Evolutionary conservation across 306 rosid species (phyloP).

Genomic region (Cucurbita pepo): DNA sequence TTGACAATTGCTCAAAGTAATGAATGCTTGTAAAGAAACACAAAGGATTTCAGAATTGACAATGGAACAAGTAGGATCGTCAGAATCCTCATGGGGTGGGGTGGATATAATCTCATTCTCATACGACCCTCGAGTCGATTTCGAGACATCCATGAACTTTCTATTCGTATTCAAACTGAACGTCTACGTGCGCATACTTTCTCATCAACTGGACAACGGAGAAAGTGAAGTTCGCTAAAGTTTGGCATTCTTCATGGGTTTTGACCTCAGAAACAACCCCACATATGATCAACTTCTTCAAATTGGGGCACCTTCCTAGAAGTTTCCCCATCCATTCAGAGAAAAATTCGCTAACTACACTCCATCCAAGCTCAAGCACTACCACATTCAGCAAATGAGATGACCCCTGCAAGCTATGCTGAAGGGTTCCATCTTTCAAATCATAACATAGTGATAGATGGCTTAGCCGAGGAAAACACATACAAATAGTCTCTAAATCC

Average conservation of each 20-base stretch:
- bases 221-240: conserved; percentile 42
- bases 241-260: conserved; percentile 51
- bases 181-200: conserved; percentile 36
- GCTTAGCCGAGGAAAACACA: conserved; percentile 44
- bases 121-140: not conserved
- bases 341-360: conserved; percentile 49
- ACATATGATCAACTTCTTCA: conserved; percentile 44
- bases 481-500: conserved; percentile 54
- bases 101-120: not conserved
- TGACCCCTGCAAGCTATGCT: conserved; percentile 51
- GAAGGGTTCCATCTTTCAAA: conserved; percentile 42
- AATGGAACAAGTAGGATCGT: not conserved
- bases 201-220: conserved; percentile 52
- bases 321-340: conserved; percentile 61
- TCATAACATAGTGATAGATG: conserved; percentile 59
- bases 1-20: conserved; percentile 2
- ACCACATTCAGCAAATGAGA: conserved; percentile 44
- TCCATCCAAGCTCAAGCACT: conserved; percentile 82
- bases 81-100: not conserved
- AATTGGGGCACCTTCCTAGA: conserved; percentile 54
- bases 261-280: conserved; percentile 65
- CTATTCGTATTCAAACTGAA: conserved; percentile 56
- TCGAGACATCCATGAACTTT: not conserved
- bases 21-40: conserved; percentile 1
- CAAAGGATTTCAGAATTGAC: not conserved